Conservation (phyloP, 331 rosid species). For the Quercus tomentella region DNA sequence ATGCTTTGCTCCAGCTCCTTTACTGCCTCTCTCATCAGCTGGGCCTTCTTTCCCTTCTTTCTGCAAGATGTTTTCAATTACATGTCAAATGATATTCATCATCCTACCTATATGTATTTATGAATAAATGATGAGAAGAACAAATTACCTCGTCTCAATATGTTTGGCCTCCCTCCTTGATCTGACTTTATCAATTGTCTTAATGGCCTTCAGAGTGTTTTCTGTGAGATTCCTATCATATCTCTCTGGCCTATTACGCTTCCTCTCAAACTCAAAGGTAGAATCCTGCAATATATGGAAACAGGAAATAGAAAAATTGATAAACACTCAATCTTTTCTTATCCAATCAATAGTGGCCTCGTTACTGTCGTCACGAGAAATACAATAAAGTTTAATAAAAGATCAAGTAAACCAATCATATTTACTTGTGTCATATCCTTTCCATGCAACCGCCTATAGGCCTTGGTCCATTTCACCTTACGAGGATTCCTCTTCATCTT, state of each 20-base stretch:
- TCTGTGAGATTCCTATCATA: conserved; percentile 61
- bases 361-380: background rate
- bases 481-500: conserved; percentile 95
- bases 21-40: background rate
- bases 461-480: conserved; percentile 90
- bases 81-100: background rate
- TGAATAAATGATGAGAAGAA: background rate
- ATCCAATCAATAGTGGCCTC: background rate
- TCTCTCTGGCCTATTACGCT: conserved; percentile 74
- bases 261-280: conserved; percentile 87
- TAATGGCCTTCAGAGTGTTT: conserved; percentile 47
- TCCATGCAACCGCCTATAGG: conserved; percentile 64
- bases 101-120: background rate
- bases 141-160: conserved; percentile 30
- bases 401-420: background rate
- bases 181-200: conserved; percentile 43
- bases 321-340: background rate
- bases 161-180: conserved; percentile 26
- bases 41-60: conserved; percentile 6
- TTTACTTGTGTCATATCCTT: conserved; percentile 90
- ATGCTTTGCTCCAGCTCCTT: background rate
- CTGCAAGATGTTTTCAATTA: background rate
- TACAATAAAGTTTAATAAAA: background rate
- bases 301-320: background rate
- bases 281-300: conserved; percentile 44